phyloP scores from a whole-genome alignment of 345 rosid genomes.

The Brassica carinata region DNA sequence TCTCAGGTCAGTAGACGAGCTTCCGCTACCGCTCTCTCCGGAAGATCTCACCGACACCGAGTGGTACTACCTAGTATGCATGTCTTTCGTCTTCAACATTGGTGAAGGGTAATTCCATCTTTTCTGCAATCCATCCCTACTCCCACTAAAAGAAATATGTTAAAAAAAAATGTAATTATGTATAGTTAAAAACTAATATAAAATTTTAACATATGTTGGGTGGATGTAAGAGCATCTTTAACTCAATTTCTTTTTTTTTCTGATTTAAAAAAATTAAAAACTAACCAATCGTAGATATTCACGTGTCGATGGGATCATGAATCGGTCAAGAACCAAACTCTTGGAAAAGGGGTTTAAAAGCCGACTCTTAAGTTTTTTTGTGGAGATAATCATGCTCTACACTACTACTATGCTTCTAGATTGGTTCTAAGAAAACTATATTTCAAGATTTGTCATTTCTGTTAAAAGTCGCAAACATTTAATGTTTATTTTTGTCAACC shows the following conservation, averaged over 20 bases:
- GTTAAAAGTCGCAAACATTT: not conserved
- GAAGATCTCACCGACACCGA: conserved; percentile 95
- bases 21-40: conserved; percentile 81
- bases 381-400: no score
- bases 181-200: not conserved
- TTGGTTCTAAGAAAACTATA: not conserved
- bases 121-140: not conserved
- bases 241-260: no score
- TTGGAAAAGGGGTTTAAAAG: no score
- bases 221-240: no score
- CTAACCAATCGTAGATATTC: no score
- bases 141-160: no score
- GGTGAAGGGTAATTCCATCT: conserved; percentile 75
- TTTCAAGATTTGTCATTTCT: not conserved
- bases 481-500: not conserved
- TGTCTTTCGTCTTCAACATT: conserved; percentile 81
- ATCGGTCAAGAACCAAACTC: no score
- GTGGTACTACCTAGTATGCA: conserved; percentile 97
- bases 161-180: not conserved
- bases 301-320: no score
- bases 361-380: no score
- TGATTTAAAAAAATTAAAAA: no score
- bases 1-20: conserved; percentile 47
- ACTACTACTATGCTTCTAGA: not conserved
- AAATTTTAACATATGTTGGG: not conserved